These are phyloP conservation scores for Pigoraptor vietnamica DNA, from an alignment of 78 protist species.

Conservation along the genomic window DNA sequence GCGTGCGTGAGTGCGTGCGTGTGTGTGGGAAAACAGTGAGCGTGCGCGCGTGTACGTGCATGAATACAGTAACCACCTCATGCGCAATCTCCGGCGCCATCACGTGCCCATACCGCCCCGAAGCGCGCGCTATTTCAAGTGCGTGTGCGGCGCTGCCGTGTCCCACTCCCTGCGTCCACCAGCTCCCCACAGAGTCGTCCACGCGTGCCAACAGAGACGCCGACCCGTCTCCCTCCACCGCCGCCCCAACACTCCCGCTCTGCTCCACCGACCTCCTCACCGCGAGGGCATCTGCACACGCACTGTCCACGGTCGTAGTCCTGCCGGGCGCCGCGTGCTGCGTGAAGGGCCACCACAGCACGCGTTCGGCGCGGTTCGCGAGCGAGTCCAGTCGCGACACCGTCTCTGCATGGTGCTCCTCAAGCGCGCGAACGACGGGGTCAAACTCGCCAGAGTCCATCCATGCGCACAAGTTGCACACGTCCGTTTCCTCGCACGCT, in stretches of 20 bases:
- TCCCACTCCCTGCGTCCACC: constrained; percentile 35
- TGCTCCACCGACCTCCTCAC: background rate
- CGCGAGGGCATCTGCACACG: background rate
- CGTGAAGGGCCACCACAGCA: constrained; percentile 53
- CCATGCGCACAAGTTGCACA: background rate
- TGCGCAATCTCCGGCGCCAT: constrained; percentile 35
- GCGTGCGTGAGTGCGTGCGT: too few species aligned
- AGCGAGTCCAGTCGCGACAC: background rate
- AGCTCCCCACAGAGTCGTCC: background rate
- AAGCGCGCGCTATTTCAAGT: background rate
- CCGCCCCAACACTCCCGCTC: background rate
- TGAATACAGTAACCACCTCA: too few species aligned
- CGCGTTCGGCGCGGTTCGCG: background rate
- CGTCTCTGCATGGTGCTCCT: too few species aligned
- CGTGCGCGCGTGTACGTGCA: too few species aligned
- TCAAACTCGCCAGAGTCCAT: background rate
- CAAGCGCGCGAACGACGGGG: background rate
- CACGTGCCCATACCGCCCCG: constrained; percentile 47
- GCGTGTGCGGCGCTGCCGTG: background rate
- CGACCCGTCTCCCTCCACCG: too few species aligned
- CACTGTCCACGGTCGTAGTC: background rate
- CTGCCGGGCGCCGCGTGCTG: constrained; percentile 21
- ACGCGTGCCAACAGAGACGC: too few species aligned
- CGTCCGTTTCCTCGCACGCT: background rate
- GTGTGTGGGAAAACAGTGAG: too few species aligned